These are phyloP conservation scores for Metschnikowia matae DNA, from an alignment of 805 yeast genomes.

Conservation along the genomic window DNA sequence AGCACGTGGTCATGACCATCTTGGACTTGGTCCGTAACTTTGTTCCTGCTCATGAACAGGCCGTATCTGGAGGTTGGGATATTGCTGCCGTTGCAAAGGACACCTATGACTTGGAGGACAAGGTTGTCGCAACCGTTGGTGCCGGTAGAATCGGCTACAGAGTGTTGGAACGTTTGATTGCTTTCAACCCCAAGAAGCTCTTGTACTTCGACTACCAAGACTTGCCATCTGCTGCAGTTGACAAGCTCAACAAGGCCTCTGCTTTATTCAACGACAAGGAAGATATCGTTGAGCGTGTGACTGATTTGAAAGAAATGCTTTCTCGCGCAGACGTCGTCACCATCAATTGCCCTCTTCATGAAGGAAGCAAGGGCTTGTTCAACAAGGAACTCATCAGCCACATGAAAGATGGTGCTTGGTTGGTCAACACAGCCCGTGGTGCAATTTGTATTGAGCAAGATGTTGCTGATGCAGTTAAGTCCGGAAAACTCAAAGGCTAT, in stretches of 20 bases:
- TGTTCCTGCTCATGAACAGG: constrained; percentile 73
- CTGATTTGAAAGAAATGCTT: constrained; percentile 59
- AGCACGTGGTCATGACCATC: constrained; percentile 73
- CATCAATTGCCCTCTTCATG: constrained; percentile 74
- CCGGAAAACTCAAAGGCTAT: constrained; percentile 71
- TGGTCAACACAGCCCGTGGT: constrained; percentile 79
- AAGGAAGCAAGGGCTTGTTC: constrained; percentile 61
- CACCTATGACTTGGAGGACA: constrained; percentile 70
- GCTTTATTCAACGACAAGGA: constrained; percentile 44
- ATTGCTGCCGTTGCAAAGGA: constrained; percentile 69
- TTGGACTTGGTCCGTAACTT: constrained; percentile 69
- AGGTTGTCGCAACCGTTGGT: constrained; percentile 75
- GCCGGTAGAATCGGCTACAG: constrained; percentile 80
- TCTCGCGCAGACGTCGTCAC: constrained; percentile 68
- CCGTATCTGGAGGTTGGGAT: constrained; percentile 62
- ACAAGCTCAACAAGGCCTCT: constrained; percentile 35
- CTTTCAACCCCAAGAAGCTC: constrained; percentile 72
- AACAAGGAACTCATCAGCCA: constrained; percentile 62
- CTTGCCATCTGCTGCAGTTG: constrained; percentile 49
- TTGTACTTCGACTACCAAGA: constrained; percentile 74
- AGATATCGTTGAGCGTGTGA: constrained; percentile 54
- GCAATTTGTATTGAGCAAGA: constrained; percentile 72
- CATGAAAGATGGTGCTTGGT: constrained; percentile 69
- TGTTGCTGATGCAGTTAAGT: constrained; percentile 66
- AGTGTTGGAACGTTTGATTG: constrained; percentile 63